Evolutionary conservation across 192 early-diverging fungal species (phyloP).

Genomic region (Rhizoclosmatium globosum): DNA sequence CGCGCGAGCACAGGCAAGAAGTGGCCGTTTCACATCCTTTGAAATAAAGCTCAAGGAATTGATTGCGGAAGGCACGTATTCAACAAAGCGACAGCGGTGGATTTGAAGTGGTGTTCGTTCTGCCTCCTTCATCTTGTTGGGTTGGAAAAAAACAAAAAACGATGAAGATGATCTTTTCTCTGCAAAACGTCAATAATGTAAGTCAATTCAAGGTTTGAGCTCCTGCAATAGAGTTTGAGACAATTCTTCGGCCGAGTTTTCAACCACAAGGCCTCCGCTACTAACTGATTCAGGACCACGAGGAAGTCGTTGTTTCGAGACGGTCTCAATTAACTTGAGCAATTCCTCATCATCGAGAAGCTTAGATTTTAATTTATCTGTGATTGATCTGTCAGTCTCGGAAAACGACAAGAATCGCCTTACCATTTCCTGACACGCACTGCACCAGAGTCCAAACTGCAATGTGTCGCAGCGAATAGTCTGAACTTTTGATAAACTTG

Average conservation of each 20-base stretch:
- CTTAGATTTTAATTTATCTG: slow-evolving; percentile 11
- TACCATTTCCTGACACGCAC: slow-evolving; percentile 60
- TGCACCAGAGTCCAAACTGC: slow-evolving; percentile 87
- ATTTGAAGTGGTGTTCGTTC: slow-evolving; percentile 26
- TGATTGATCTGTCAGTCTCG: not conserved
- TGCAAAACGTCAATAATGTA: not conserved
- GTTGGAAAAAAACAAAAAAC: slow-evolving; percentile 17
- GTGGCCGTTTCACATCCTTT: not conserved
- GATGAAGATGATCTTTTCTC: not conserved
- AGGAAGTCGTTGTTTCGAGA: not conserved
- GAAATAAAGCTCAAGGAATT: slow-evolving; percentile 72
- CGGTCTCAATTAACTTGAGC: slow-evolving; percentile 2
- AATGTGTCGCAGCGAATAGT: slow-evolving; percentile 78
- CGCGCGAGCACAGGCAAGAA: slow-evolving; percentile 83
- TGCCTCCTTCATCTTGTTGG: not conserved
- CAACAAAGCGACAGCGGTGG: slow-evolving; percentile 75
- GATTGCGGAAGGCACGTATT: slow-evolving; percentile 85
- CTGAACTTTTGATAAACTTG: slow-evolving; percentile 75
- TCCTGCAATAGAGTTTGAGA: slow-evolving; percentile 13
- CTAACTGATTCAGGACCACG: not conserved
- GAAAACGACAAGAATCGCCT: not conserved
- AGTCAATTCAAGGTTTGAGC: not conserved
- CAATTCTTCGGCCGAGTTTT: slow-evolving; percentile 14
- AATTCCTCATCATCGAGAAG: slow-evolving; percentile 5
- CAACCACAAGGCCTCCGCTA: too few relatives aligned